Conservation (phyloP, 2,329 filamentous ascomycete genomes). For the Talaromyces sp. region DNA sequence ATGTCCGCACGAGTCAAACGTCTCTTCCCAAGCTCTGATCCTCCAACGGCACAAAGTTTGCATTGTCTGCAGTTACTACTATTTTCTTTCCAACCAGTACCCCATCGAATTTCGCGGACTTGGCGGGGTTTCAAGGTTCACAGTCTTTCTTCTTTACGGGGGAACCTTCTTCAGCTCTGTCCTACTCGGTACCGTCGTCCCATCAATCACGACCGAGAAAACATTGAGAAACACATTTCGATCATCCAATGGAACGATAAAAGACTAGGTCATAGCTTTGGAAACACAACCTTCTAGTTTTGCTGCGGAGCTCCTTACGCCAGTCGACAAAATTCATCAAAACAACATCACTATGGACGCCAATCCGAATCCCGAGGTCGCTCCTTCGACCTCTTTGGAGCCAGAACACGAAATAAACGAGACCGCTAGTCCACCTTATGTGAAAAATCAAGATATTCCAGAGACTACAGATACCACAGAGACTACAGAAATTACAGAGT, state of each 20-base stretch:
- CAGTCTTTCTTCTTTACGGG: not conserved
- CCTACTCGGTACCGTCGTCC: not conserved
- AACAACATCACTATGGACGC: slow-evolving; percentile 11
- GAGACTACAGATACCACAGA: slow-evolving; percentile 1
- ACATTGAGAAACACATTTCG: not conserved
- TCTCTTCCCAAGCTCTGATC: not conserved
- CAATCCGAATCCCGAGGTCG: slow-evolving; percentile 9
- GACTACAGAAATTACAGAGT: not conserved
- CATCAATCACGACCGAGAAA: not conserved
- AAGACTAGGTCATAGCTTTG: not conserved
- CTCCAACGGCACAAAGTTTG: not conserved
- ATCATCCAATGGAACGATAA: not conserved
- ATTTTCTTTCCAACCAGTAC: not conserved
- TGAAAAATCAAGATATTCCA: slow-evolving; percentile 1
- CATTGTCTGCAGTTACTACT: not conserved
- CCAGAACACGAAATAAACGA: not conserved
- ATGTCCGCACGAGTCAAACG: slow-evolving; percentile 3
- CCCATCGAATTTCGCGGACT: not conserved
- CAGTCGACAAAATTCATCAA: not conserved
- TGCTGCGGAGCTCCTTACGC: not conserved
- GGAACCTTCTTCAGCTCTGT: not conserved
- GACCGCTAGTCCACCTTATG: not conserved
- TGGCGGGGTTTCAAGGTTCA: not conserved
- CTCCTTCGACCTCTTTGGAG: not conserved
- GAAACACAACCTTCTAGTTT: not conserved